These are phyloP conservation scores for Zygosaccharomyces sapae DNA, from an alignment of 1,139 yeast species.

Conservation along the genomic window DNA sequence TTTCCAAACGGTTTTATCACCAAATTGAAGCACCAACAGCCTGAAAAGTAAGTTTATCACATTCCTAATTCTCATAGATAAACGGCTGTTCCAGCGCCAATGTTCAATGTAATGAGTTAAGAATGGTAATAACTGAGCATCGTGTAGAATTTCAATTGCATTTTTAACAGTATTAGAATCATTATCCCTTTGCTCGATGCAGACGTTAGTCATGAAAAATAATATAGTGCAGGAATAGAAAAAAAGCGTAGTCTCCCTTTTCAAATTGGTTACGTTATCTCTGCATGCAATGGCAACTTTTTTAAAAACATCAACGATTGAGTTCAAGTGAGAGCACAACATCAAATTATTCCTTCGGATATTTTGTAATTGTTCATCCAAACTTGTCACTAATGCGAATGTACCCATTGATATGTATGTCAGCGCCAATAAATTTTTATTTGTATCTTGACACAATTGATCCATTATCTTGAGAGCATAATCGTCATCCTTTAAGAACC, in stretches of 20 bases:
- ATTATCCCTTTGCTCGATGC: constrained; percentile 27
- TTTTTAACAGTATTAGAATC: constrained; percentile 10
- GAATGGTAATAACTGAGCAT: constrained; percentile 42
- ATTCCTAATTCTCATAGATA: constrained; percentile 47
- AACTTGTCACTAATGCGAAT: constrained; percentile 13
- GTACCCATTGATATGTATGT: constrained; percentile 29
- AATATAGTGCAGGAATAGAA: constrained; percentile 50
- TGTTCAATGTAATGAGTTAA: constrained; percentile 54
- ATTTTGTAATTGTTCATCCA: constrained; percentile 18
- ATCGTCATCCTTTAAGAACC: constrained; percentile 19
- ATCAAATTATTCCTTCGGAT: constrained; percentile 26
- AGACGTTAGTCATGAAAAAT: constrained; percentile 43
- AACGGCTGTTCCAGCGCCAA: constrained; percentile 57
- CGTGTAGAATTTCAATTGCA: constrained; percentile 25
- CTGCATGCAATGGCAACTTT: constrained; percentile 28
- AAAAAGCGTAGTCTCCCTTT: constrained; percentile 30
- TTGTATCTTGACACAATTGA: constrained; percentile 11
- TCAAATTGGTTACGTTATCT: constrained; percentile 23
- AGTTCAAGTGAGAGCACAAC: constrained; percentile 15
- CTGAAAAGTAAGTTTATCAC: constrained; percentile 57
- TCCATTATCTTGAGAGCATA: constrained; percentile 19
- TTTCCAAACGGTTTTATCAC: constrained; percentile 45
- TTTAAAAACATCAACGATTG: constrained; percentile 22
- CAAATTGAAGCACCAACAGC: constrained; percentile 59
- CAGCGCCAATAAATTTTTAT: constrained; percentile 20